Conservation (phyloP, 257 asterid species). For the Paulownia fortunei region DNA sequence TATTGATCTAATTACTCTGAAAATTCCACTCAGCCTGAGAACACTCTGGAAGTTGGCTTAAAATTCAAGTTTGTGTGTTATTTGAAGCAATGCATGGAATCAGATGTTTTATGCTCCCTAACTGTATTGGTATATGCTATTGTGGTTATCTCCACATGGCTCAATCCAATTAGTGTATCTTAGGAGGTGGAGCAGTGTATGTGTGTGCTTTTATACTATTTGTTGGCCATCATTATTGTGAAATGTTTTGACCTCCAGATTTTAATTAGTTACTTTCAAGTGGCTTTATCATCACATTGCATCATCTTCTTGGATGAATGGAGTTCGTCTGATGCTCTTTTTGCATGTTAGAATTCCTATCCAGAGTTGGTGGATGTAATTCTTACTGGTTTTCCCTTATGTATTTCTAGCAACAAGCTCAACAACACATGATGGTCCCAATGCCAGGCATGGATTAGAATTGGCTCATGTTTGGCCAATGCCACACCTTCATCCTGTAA, state of each 20-base stretch:
- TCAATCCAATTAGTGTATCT: not conserved
- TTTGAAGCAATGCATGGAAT: not conserved
- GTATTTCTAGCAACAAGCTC: slow-evolving; percentile 48
- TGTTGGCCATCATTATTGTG: not conserved
- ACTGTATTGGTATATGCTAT: not conserved
- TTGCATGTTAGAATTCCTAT: not conserved
- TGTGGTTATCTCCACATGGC: not conserved
- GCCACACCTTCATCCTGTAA: slow-evolving; percentile 28
- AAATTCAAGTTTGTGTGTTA: not conserved
- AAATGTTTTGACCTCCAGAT: not conserved
- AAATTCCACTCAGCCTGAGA: not conserved
- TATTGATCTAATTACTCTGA: not conserved
- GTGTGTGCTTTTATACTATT: not conserved
- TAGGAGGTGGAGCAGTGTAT: not conserved
- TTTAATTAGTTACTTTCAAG: not conserved
- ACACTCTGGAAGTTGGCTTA: slow-evolving; percentile 2
- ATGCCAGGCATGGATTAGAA: slow-evolving; percentile 65
- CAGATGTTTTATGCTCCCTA: not conserved
- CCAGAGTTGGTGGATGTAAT: slow-evolving; percentile 2
- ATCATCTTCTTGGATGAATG: not conserved
- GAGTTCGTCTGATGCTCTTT: not conserved
- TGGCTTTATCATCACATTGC: not conserved
- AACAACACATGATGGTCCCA: slow-evolving; percentile 64
- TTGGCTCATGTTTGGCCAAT: slow-evolving; percentile 17
- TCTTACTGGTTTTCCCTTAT: slow-evolving; percentile 26